Conservation (phyloP, 805 yeast genomes). For the Metschnikowia peoriensis region DNA sequence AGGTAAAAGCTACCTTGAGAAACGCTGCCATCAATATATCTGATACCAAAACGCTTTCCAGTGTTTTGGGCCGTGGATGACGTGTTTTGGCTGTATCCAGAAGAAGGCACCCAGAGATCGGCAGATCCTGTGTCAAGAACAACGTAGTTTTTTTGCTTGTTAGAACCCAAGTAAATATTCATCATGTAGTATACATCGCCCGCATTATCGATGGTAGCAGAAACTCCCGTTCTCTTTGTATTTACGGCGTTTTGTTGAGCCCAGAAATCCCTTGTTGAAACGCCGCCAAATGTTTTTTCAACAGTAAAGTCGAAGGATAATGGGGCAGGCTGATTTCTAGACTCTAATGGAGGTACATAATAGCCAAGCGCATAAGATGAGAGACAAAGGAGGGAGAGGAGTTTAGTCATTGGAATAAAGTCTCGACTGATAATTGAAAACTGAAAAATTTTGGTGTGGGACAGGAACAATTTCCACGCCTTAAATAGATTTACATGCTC, state of each 20-base stretch:
- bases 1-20: constrained; percentile 10
- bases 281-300: not conserved
- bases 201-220: constrained; percentile 1
- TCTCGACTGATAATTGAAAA: not conserved
- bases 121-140: constrained; percentile 46
- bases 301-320: constrained; percentile 11
- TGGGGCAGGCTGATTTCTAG: not conserved
- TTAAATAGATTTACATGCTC: not conserved
- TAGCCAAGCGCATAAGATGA: not conserved
- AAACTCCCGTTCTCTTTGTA: constrained; percentile 6
- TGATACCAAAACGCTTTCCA: constrained; percentile 3
- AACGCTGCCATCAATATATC: constrained; percentile 9
- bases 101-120: constrained; percentile 37
- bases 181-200: constrained; percentile 12
- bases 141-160: constrained; percentile 23
- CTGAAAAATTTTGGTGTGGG: not conserved
- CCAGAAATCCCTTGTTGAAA: constrained; percentile 1
- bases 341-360: not conserved
- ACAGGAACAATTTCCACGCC: not conserved
- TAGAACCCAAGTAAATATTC: constrained; percentile 17
- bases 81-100: constrained; percentile 5
- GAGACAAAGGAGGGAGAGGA: not conserved
- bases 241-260: too few relatives aligned
- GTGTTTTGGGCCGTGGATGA: constrained; percentile 9
- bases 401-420: not conserved